A percentile compares a stretch with the other conserved stretches of the same genome.
These are phyloP conservation scores for Leishmania major DNA, from an alignment of 208 protist genomes.

Conservation along the genomic window DNA sequence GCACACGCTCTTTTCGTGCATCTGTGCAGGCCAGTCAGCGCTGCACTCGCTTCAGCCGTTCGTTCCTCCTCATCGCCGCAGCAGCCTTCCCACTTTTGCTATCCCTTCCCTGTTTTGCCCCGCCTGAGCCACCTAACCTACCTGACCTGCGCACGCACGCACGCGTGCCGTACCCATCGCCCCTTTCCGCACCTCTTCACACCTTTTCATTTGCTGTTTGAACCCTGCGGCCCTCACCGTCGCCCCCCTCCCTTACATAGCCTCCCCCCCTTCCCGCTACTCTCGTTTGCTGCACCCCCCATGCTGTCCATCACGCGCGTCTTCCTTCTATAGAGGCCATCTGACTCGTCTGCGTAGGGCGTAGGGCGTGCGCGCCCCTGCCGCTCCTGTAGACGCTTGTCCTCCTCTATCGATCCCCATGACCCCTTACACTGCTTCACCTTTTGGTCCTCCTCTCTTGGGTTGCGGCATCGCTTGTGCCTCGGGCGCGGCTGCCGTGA, in stretches of 20 bases:
- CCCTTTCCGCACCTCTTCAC: not conserved
- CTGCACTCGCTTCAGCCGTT: not conserved
- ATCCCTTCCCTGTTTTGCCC: not conserved
- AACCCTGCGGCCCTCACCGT: not conserved
- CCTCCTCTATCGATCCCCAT: not conserved
- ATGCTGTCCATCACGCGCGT: not conserved
- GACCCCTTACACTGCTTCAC: not conserved
- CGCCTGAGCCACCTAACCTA: not conserved
- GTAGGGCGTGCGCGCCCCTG: not conserved
- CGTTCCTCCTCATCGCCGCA: not conserved
- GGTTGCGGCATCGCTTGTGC: not conserved
- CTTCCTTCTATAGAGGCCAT: not conserved
- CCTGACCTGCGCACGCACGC: not conserved
- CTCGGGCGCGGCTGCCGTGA: not conserved
- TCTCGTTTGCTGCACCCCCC: not conserved
- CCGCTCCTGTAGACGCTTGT: not conserved
- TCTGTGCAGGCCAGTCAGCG: not conserved
- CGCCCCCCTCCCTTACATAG: not conserved
- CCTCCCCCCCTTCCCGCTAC: not conserved
- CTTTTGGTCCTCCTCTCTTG: not conserved
- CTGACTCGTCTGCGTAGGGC: not conserved
- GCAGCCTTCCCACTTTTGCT: not conserved
- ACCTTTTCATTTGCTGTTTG: not conserved
- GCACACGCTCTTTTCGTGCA: not conserved
- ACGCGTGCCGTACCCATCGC: no score